Conservation (phyloP, 805 yeast species). For the Vanderwaltozyma yarrowii region DNA sequence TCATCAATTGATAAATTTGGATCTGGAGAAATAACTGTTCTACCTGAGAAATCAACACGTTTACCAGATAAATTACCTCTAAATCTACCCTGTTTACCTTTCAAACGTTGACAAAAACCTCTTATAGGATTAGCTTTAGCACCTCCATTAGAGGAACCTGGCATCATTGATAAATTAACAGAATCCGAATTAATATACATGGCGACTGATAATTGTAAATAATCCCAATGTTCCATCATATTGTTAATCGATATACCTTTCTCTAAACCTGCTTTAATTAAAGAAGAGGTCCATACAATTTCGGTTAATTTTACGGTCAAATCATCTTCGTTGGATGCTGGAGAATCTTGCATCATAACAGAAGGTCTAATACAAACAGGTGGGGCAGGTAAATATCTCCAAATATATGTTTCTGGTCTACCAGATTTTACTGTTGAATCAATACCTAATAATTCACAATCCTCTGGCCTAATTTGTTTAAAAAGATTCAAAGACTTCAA, state of each 20-base stretch:
- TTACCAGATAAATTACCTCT: constrained; percentile 97
- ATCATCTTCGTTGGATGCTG: constrained; percentile 94
- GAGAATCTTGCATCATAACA: constrained; percentile 79
- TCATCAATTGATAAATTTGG: constrained; percentile 92
- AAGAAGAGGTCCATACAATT: constrained; percentile 92
- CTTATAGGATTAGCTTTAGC: constrained; percentile 65
- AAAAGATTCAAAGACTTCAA: constrained; percentile 78
- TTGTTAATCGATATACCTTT: constrained; percentile 89
- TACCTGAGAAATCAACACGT: constrained; percentile 95
- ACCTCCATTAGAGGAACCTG: constrained; percentile 43
- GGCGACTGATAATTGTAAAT: constrained; percentile 87
- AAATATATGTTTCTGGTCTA: constrained; percentile 89
- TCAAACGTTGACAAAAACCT: constrained; percentile 92
- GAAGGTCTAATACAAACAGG: constrained; percentile 99
- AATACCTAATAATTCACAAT: constrained; percentile 87
- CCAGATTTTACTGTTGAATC: constrained; percentile 74
- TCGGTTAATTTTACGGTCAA: constrained; percentile 91
- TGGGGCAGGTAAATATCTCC: constrained; percentile 98
- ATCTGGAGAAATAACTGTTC: constrained; percentile 98
- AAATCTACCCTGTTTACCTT: constrained; percentile 98
- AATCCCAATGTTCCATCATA: constrained; percentile 99
- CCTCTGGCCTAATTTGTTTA: constrained; percentile 74
- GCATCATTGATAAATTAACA: constrained; percentile 68
- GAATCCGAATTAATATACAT: constrained; percentile 96
- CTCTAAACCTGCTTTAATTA: constrained; percentile 89